Base-by-base conservation (phyloP, 805 yeast species). In the Cyberlindnera mycetangii region DNA sequence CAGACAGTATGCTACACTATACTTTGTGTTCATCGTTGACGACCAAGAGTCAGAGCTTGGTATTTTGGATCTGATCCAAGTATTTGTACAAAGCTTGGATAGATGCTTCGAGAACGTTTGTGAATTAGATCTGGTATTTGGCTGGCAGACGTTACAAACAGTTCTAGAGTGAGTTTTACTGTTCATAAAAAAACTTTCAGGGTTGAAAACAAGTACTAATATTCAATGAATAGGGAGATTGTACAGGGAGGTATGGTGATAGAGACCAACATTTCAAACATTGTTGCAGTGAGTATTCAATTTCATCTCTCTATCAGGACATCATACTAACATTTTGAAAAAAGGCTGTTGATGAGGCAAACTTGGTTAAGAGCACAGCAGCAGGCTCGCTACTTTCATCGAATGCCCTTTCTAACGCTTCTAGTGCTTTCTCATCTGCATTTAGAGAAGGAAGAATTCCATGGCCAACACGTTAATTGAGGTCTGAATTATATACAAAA, bases 161-260 rank as follows among this genome's bases (percentile, higher is more conserved):
- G 97, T 92, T 2, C 65, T 90, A 39, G 93, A 84, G 57, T 55
- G 41, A 34, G 59, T 53, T 9, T 22, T 9, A 7, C 8, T 14
- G 9, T 32, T 15, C 35, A 32, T 32, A n/a, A 16, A 7, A 7
- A 15, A 8, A n/a, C 9, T 17, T 32, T 9, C 15, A 30, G 9
- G 11, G 28, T 7, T 32, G n/a, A n/a, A n/a, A n/a, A n/a, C n/a
- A 33, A 7, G 8, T 12, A 35, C 38, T 22, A 33, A 15, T 16
- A 16, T 24, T n/a, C 24, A 18, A 33, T 30, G 9, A 5, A 18
- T 31, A 55, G 60, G 56, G 98, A 93, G 58, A 85, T 93, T 27
- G 83, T 93, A 1, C 98, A 93, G 62, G 99, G 98, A 20, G 99
- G 99, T 0, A 84, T 93, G 95, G 99, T 93, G 8, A 86, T 93